Evolutionary conservation across 164 flowering plant genomes (phyloP).

Genomic region (Amborella trichopoda): DNA sequence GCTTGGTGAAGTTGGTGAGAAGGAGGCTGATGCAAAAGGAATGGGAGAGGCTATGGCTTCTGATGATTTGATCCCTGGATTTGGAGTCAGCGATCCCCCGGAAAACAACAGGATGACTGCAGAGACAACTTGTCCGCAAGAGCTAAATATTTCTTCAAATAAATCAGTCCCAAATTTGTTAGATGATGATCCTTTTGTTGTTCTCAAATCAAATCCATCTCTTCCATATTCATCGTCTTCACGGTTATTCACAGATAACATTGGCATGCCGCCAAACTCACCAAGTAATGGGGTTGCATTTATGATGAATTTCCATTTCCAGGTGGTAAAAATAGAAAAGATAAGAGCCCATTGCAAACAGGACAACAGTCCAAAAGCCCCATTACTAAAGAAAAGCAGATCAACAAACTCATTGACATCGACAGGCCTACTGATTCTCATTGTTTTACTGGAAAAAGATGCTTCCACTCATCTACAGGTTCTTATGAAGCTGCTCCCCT

Average conservation of each 20-base stretch:
- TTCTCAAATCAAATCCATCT: slow-evolving; percentile 33
- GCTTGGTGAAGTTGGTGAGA: too few species aligned
- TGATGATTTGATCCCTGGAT: too few species aligned
- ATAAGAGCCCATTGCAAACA: slow-evolving; percentile 25
- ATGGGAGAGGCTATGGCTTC: too few species aligned
- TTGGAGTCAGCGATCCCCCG: too few species aligned
- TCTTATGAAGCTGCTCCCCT: slow-evolving; percentile 23
- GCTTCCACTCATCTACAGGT: slow-evolving; percentile 27
- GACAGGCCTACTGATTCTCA: slow-evolving; percentile 27
- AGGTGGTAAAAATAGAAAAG: slow-evolving; percentile 24
- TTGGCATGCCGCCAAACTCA: slow-evolving; percentile 27
- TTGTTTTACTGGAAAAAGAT: slow-evolving; percentile 19
- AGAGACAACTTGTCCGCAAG: slow-evolving; percentile 8
- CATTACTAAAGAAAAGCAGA: slow-evolving; percentile 25
- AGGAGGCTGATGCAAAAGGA: too few species aligned
- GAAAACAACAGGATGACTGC: slow-evolving; percentile 41
- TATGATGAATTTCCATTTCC: slow-evolving; percentile 54
- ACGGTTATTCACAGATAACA: slow-evolving; percentile 30
- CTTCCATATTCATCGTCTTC: slow-evolving; percentile 21
- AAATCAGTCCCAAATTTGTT: slow-evolving; percentile 23
- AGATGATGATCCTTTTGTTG: slow-evolving; percentile 73
- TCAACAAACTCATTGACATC: slow-evolving; percentile 29
- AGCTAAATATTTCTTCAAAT: slow-evolving; percentile 18
- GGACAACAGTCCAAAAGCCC: slow-evolving; percentile 22
- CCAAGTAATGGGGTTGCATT: slow-evolving; percentile 23